A percentile compares a stretch with the other conserved stretches of the same genome.
phyloP scores from a whole-genome alignment of 2,329 filamentous ascomycete species.

The Diplodia scrobiculata region DNA sequence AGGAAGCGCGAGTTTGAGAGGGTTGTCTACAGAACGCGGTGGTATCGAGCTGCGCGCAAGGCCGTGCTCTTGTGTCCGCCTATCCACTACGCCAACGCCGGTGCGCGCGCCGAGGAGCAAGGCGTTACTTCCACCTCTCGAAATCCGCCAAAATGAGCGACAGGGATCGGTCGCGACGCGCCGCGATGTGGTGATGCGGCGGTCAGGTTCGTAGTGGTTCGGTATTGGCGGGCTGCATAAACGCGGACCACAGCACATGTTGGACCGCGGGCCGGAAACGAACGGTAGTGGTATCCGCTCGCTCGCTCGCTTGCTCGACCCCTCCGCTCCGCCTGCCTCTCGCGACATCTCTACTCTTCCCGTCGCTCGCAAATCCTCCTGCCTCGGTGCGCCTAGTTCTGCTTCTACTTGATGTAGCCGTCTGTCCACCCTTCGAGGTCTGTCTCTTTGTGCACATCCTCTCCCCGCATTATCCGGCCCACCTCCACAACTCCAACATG shows the following conservation, averaged over 20 bases:
- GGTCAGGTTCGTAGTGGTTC: neutral
- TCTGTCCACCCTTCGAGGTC: conserved; percentile 5
- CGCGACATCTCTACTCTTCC: conserved; percentile 14
- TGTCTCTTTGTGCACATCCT: conserved; percentile 26
- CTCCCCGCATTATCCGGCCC: conserved; percentile 16
- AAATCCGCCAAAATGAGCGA: neutral
- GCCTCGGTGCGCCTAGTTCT: conserved; percentile 7
- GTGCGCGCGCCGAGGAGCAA: conserved; percentile 3
- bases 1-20: neutral
- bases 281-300: neutral
- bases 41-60: conserved; percentile 19
- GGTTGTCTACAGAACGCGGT: neutral
- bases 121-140: neutral
- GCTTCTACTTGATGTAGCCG: conserved; percentile 23
- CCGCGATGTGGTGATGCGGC: neutral
- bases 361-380: neutral
- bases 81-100: neutral
- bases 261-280: too few species aligned
- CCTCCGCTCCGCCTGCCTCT: neutral
- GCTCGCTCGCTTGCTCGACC: neutral
- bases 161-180: conserved; percentile 1
- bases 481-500: conserved; percentile 41
- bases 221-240: too few species aligned
- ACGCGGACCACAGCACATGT: too few species aligned
- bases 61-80: neutral